Conservation (phyloP, 2,329 filamentous ascomycete species). For the Tolypocladium sp. region DNA sequence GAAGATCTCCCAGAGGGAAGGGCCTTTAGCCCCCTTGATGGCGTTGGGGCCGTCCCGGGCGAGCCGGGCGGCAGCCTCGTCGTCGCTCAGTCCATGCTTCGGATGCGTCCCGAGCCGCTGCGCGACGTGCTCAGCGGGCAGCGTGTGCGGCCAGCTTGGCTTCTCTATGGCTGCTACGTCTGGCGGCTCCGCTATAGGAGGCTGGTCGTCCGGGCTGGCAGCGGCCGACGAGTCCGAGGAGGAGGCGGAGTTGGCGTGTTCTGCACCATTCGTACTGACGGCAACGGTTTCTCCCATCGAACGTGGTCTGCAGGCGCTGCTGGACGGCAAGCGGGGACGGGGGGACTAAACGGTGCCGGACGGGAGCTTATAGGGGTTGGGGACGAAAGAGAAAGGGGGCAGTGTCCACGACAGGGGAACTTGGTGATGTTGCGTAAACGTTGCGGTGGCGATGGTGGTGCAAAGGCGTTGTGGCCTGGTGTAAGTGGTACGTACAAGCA, state of each 20-base stretch:
- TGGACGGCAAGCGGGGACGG: not conserved
- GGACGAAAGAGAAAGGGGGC: not conserved
- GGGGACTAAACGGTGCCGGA: constrained; percentile 2
- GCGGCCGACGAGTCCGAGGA: constrained; percentile 26
- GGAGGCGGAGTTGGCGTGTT: constrained; percentile 26
- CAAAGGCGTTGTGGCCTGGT: not conserved
- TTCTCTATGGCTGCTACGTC: constrained; percentile 26
- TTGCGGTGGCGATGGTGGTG: not conserved
- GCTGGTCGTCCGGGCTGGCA: constrained; percentile 26
- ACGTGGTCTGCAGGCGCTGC: constrained; percentile 10
- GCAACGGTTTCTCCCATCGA: constrained; percentile 32
- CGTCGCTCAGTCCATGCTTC: constrained; percentile 51
- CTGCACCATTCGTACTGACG: constrained; percentile 30
- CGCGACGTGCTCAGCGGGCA: constrained; percentile 24
- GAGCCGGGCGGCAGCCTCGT: constrained; percentile 57
- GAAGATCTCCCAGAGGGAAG: constrained; percentile 68
- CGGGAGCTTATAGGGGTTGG: not conserved
- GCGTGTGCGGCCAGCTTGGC: constrained; percentile 23
- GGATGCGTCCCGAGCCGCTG: constrained; percentile 30
- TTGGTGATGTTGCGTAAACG: not conserved
- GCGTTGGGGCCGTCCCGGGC: constrained; percentile 59
- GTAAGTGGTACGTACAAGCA: not conserved
- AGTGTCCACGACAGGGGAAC: not conserved
- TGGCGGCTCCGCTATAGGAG: constrained; percentile 28
- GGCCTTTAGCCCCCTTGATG: constrained; percentile 61